Evolutionary conservation across 2,329 filamentous ascomycete species (phyloP), one percentile per base, ranked within the genome.

Genomic region (Diplodia corticola): DNA sequence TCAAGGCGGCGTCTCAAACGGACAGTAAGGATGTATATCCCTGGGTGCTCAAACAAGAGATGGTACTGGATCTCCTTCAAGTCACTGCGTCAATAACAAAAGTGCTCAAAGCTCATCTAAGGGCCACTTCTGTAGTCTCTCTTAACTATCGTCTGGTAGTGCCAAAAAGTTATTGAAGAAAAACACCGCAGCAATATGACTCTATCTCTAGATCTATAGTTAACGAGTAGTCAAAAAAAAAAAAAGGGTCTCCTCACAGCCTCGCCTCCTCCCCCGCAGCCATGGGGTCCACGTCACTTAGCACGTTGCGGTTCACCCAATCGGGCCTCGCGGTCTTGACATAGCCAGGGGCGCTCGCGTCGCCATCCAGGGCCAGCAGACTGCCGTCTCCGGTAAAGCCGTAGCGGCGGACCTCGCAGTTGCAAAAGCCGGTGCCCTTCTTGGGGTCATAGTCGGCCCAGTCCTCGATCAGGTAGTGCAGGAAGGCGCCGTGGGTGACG

Each of bases 381-480:
- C 76, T 73, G n/a, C 73, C 74, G 17, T 75, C 71, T 4, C 70
- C 49, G 17, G 70, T 72, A 35, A 77, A 78, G 2, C 71, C 68
- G 50, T 75, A 78, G 30, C 72, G 65, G 3, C 75, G 73, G 35
- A 76, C 70, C 63, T 77, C 75, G 67, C 76, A 77, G 59, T 78
- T 77, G 12, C 70, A 64, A 67, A 73, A 78, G 26, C 74, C 73
- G 13, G 70, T 71, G 81, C 81, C 83, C 67, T 79, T 75, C 70
- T 80, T 81, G 50, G 77, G 74, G 60, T 80, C 81, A 71, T 72
- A 84, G 50, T 88, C 90, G 64, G 87, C 82, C 87, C 89, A 96
- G 73, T 96, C 92, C 70, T 93, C 86, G 0, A 91, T 94, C 69
- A 97, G 80, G 72, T 92, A 96, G 76, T 97, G 92, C 72, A 96